Evolutionary conservation across 2,329 filamentous ascomycete species (phyloP).

Genomic region (Mycosphaerella sp.): DNA sequence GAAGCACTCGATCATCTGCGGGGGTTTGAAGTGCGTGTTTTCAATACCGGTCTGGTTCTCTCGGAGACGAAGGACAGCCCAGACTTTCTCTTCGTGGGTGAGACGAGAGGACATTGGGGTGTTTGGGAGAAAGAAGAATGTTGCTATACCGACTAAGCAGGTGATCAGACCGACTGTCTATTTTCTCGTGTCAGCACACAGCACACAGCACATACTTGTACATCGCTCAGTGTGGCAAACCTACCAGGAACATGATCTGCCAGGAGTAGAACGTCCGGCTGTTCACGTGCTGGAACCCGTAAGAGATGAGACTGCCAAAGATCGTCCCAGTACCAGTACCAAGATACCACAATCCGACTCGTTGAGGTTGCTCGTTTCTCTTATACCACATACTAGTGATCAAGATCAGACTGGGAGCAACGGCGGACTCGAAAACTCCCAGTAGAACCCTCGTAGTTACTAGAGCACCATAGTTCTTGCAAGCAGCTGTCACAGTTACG

Average conservation of each 20-base stretch:
- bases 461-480: slow-evolving; percentile 47
- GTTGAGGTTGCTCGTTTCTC: slow-evolving; percentile 52
- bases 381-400: slow-evolving; percentile 47
- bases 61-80: slow-evolving; percentile 39
- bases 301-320: slow-evolving; percentile 51
- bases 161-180: slow-evolving; percentile 39
- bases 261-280: slow-evolving; percentile 40
- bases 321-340: slow-evolving; percentile 56
- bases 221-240: neutral
- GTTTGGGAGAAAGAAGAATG: slow-evolving; percentile 30
- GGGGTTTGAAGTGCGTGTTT: slow-evolving; percentile 46
- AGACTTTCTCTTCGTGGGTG: slow-evolving; percentile 28
- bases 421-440: slow-evolving; percentile 50
- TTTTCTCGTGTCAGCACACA: neutral
- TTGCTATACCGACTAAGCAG: slow-evolving; percentile 34
- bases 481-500: slow-evolving; percentile 45
- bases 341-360: slow-evolving; percentile 61
- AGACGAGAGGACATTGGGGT: slow-evolving; percentile 30
- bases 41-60: slow-evolving; percentile 48
- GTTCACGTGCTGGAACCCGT: slow-evolving; percentile 47
- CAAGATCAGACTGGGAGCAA: slow-evolving; percentile 51
- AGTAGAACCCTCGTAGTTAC: slow-evolving; percentile 47
- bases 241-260: slow-evolving; percentile 48
- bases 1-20: slow-evolving; percentile 44
- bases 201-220: no score